phyloP scores from a whole-genome alignment of 2,329 filamentous ascomycete genomes.

The Sarocladium strictum region DNA sequence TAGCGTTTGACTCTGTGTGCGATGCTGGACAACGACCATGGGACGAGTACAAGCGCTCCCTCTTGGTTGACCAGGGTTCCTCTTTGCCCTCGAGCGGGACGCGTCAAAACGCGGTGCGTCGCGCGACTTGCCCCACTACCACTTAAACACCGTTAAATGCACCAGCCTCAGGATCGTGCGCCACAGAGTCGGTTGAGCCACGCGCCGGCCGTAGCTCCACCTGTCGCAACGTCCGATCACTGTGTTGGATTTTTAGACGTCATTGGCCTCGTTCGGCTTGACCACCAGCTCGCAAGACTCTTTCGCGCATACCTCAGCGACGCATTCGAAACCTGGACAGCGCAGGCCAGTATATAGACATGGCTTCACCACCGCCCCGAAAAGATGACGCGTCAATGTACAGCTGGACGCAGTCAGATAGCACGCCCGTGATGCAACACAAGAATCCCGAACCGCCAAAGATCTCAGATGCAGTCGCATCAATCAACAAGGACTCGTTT shows the following conservation, averaged over 20 bases:
- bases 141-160: conserved; percentile 3
- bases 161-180: background rate
- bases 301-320: background rate
- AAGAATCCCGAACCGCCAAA: conserved; percentile 23
- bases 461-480: conserved; percentile 56
- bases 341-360: background rate
- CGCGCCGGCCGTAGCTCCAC: background rate
- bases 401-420: conserved; percentile 1
- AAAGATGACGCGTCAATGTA: conserved; percentile 5
- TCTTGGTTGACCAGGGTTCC: conserved; percentile 1
- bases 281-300: background rate
- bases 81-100: conserved; percentile 9
- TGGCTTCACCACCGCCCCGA: background rate
- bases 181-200: background rate
- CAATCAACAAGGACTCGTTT: conserved; percentile 64
- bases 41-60: background rate
- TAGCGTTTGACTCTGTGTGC: background rate
- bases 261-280: background rate
- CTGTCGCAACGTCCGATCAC: background rate
- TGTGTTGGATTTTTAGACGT: background rate
- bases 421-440: background rate
- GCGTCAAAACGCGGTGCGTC: conserved; percentile 12
- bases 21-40: background rate
- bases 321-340: background rate
- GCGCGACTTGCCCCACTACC: conserved; percentile 10